Base-by-base conservation (phyloP, 1,284 basidiomycete genomes). In the Ceratobasidium sp. region DNA sequence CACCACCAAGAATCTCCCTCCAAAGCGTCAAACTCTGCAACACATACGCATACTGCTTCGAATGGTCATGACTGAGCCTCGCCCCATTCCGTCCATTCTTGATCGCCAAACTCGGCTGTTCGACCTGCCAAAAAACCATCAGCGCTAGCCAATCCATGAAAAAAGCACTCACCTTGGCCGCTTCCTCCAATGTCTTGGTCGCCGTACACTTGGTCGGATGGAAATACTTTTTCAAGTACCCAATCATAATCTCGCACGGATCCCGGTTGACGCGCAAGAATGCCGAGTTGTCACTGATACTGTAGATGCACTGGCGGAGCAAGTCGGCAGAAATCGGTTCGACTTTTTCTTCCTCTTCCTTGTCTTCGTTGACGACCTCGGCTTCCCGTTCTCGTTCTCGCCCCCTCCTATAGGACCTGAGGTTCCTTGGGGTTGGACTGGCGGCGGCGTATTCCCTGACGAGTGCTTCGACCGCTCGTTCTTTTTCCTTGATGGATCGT, bases 201-300 rank as follows among this genome's bases (percentile, higher is more conserved):
- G 53, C 88, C 85, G 74, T 85, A 85, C 8, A 85, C 80, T 87
- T 83, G 0, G 86, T 87, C 8, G 91, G 83, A 72, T 91, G 84
- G 83, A 92, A 93, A 75, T 88, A 83, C 70, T 87, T 80, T 76
- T 89, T 91, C 73, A 93, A 79, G 74, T 87, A 89, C 3, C 74
- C 76, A 69, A 93, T 92, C 89, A 92, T 90, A 69, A 83, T 82
- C 70, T 93, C 91, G 77, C 91, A 93, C 56, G 91, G 91, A 76
- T 93, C 91, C 43, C 91, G 88, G 74, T 93, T 93, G 60, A 84
- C 84, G 25, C 91, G 85, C 72, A 93, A 78, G 82, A 93, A 93
- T 7, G 91, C 89, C 74, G 92, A 89, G 74, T 93, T 93, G 77
- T 93, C 91, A 8, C 90, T 89, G 67, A 93, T 92, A 73, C 87